Evolutionary conservation across 805 yeast species (phyloP).

Genomic region (Starmerella stigmatis): DNA sequence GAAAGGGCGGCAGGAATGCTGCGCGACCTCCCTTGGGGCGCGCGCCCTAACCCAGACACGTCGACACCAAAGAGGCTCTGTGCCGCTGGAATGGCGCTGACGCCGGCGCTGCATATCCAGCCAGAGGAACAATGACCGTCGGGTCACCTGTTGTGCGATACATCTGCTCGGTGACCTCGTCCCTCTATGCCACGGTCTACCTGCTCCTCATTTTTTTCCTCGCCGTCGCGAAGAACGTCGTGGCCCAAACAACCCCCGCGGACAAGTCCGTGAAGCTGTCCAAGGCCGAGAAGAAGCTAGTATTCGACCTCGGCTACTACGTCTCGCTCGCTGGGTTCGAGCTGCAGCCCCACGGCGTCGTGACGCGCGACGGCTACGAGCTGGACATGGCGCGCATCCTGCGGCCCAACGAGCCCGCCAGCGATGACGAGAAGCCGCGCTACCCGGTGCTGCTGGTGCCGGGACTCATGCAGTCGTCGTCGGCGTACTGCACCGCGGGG

Average conservation of each 20-base stretch:
- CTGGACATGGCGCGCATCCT: conserved; percentile 55
- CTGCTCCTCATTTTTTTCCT: conserved; percentile 22
- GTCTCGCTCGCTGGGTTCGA: conserved; percentile 50
- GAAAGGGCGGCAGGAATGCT: neutral
- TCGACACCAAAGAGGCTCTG: too few species aligned
- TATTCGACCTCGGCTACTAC: conserved; percentile 56
- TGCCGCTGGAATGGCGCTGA: too few species aligned
- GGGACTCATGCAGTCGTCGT: conserved; percentile 80
- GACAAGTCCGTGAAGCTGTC: conserved; percentile 23
- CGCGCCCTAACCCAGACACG: neutral
- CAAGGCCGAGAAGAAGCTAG: conserved; percentile 33
- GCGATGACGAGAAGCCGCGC: conserved; percentile 26
- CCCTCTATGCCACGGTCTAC: conserved; percentile 22
- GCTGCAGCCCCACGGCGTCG: conserved; percentile 47
- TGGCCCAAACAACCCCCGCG: conserved; percentile 7
- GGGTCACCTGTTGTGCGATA: neutral
- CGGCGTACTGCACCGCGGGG: conserved; percentile 78
- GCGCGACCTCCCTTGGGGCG: neutral
- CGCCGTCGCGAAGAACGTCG: conserved; percentile 21
- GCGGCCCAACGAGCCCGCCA: conserved; percentile 6
- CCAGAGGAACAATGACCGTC: neutral
- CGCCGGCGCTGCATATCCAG: neutral
- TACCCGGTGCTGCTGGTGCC: conserved; percentile 71
- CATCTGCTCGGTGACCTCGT: conserved; percentile 21
- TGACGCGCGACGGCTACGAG: conserved; percentile 72